These are phyloP conservation scores for Myriangium duriaei DNA, from an alignment of 2,329 filamentous ascomycete genomes.

Conservation along the genomic window DNA sequence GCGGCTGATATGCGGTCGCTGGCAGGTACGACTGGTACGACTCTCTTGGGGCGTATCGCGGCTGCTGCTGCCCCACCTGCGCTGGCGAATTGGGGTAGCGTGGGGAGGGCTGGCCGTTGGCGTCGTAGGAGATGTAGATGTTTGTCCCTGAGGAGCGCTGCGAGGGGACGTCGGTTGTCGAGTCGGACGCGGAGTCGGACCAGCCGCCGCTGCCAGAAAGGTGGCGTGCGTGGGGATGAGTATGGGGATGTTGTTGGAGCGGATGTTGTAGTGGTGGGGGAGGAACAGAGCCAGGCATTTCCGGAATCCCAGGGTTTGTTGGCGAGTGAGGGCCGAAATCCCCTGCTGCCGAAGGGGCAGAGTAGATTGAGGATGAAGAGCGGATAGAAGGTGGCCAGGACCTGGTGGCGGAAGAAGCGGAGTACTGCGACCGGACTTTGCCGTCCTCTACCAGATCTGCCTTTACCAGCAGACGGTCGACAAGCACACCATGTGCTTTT, in stretches of 20 bases:
- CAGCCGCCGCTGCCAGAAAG: too few relatives aligned
- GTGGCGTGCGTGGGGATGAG: not conserved
- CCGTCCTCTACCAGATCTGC: constrained; percentile 13
- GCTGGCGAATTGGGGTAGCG: not conserved
- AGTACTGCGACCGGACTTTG: constrained; percentile 9
- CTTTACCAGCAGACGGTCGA: constrained; percentile 34
- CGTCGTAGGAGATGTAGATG: not conserved
- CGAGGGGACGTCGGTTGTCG: not conserved
- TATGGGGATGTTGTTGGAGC: too few relatives aligned
- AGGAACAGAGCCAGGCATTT: not conserved
- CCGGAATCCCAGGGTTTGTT: not conserved
- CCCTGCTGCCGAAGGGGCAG: too few relatives aligned
- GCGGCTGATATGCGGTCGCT: not conserved
- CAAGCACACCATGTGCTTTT: constrained; percentile 58
- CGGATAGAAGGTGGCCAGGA: constrained; percentile 4
- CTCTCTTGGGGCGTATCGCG: not conserved
- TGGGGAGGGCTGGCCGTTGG: not conserved
- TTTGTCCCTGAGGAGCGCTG: not conserved
- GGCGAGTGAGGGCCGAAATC: too few relatives aligned
- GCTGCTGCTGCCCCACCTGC: not conserved
- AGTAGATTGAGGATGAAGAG: constrained; percentile 1
- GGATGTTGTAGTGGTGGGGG: too few relatives aligned
- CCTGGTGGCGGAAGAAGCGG: not conserved
- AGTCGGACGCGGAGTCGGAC: not conserved
- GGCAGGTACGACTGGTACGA: not conserved